These are phyloP conservation scores for Ustilago cynodontis DNA, from an alignment of 1,284 basidiomycete species.

Conservation along the genomic window DNA sequence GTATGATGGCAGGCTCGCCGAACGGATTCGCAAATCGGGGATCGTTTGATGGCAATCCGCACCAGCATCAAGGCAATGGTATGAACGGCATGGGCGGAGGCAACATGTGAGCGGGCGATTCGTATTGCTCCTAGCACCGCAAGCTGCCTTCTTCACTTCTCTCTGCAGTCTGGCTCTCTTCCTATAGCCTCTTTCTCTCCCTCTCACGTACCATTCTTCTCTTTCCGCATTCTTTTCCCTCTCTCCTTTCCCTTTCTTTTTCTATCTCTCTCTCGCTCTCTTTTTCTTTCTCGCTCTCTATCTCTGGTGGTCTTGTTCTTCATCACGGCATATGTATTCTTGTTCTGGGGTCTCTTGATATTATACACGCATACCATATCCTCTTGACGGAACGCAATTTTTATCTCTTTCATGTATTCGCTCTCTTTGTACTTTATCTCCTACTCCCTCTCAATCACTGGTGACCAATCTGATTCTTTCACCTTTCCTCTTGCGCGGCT, in stretches of 20 bases:
- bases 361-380: conserved; percentile 40
- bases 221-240: neutral
- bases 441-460: conserved; percentile 4
- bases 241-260: conserved; percentile 8
- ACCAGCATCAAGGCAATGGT: conserved; percentile 24
- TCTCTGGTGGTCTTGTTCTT: neutral
- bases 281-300: conserved; percentile 8
- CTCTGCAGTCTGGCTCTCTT: neutral
- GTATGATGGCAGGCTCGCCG: conserved; percentile 40
- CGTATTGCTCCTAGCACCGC: neutral
- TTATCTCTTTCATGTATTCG: neutral
- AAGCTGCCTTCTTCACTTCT: neutral
- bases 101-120: conserved; percentile 18
- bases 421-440: conserved; percentile 23
- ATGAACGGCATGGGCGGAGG: conserved; percentile 38
- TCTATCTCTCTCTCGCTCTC: conserved; percentile 11
- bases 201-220: neutral
- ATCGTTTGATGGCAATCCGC: conserved; percentile 42
- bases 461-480: neutral
- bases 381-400: conserved; percentile 32
- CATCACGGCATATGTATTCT: conserved; percentile 29
- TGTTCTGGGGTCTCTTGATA: conserved; percentile 24
- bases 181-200: neutral
- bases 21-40: conserved; percentile 30
- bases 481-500: neutral